phyloP scores from a whole-genome alignment of 257 asterid species.

The Plantago major region DNA sequence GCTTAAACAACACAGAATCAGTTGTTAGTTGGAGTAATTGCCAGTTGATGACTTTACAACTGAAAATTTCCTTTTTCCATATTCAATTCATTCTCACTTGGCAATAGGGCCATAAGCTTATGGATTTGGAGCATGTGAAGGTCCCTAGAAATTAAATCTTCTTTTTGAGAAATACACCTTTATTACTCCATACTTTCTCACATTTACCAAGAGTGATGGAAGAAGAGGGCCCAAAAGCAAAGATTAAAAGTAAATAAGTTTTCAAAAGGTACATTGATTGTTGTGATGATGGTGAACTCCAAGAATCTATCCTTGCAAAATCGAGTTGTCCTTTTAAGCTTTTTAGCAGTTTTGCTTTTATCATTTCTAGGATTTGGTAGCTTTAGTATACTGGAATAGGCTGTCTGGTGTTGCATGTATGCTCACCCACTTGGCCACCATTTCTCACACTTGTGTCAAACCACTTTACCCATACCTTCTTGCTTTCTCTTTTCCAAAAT shows the following conservation, averaged over 20 bases:
- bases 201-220: not conserved
- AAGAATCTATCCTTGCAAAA: slow-evolving; percentile 20
- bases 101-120: not conserved
- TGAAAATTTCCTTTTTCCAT: not conserved
- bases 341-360: slow-evolving; percentile 12
- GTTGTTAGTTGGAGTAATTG: not conserved
- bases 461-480: slow-evolving; percentile 7
- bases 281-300: slow-evolving; percentile 20
- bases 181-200: not conserved
- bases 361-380: slow-evolving; percentile 3
- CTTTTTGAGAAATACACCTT: not conserved
- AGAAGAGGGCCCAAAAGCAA: not conserved
- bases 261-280: slow-evolving; percentile 5
- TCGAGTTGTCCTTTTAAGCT: slow-evolving; percentile 22
- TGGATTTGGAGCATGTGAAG: not conserved
- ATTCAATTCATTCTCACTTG: not conserved
- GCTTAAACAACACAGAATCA: too few relatives aligned
- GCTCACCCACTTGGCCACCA: slow-evolving; percentile 7
- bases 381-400: not conserved
- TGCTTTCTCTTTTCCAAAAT: not conserved
- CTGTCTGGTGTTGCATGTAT: not conserved
- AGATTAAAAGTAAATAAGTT: not conserved
- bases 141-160: not conserved
- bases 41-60: slow-evolving; percentile 8
- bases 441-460: not conserved